These are phyloP conservation scores for Cryptosporidium sp. DNA, from an alignment of 169 alveolate species.

Conservation along the genomic window DNA sequence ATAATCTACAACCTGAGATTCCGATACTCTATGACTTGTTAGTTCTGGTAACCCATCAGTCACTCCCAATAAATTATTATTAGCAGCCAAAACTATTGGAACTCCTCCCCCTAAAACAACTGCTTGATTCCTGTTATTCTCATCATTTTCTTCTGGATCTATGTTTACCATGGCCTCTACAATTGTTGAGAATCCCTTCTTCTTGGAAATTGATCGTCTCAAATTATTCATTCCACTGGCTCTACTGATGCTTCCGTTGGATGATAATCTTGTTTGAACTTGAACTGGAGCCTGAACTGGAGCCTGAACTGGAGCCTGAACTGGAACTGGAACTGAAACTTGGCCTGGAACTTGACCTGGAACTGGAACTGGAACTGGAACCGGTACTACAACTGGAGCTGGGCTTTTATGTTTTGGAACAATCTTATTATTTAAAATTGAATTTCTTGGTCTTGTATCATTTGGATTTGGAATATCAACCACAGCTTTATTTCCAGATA, in stretches of 20 bases:
- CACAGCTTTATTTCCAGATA: neutral
- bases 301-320: neutral
- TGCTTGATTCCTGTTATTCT: neutral
- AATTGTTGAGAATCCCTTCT: slow-evolving; percentile 27
- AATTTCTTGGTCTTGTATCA: slow-evolving; percentile 39
- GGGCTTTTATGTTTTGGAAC: neutral
- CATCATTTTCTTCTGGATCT: slow-evolving; percentile 17
- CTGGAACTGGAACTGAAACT: neutral
- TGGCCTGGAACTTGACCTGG: no score
- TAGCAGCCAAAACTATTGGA: neutral
- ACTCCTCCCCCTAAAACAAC: neutral
- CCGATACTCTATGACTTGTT: slow-evolving; percentile 14
- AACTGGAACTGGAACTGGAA: no score
- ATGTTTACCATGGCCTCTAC: slow-evolving; percentile 45
- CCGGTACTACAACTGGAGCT: no score
- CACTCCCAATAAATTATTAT: neutral
- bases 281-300: neutral
- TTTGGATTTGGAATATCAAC: slow-evolving; percentile 27
- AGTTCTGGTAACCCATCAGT: neutral
- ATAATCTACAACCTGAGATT: slow-evolving; percentile 22
- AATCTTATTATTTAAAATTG: slow-evolving; percentile 11
- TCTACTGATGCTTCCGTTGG: neutral
- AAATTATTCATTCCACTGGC: neutral
- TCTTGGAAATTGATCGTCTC: neutral
- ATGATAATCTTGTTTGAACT: neutral